Evolutionary conservation across 441 rosid genomes (phyloP), one percentile per base, ranked within the genome.

Genomic region (Breynia disticha): DNA sequence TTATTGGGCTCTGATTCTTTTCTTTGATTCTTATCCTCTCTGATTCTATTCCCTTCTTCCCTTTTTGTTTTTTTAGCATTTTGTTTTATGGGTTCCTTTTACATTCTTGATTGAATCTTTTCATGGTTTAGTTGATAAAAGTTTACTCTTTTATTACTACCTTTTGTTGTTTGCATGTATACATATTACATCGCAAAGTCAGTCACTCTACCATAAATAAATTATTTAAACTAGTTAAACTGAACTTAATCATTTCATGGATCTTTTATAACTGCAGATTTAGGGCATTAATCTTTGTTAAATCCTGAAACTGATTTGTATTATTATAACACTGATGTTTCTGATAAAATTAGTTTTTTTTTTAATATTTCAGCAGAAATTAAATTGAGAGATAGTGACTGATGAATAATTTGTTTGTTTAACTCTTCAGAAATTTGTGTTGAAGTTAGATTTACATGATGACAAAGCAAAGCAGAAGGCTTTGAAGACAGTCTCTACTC

Each of bases 391-490:
- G 44, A 1, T 2, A 11, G 7, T 11, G n/a, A 41, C 13, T 9
- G 44, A 41, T 41, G 15, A 4, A 38, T 50, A 7, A 14, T 21
- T 7, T 18, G 19, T 52, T 57, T 20, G 32, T 16, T 54, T 54
- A 16, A 38, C 28, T 1, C 54, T 69, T 80, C 87, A 91, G 97
- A 91, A 88, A 71, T 53, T 78, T 46, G 90, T 84, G 46, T 28
- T 91, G 69, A 86, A 75, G 66, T 20, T 88, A 84, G 97, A 88
- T 60, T 67, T 91, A 66, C 67, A 67, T 10, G 95, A 91, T 64
- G 85, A 71, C 68, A 88, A 76, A 62, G 91, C 79, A 49, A 91
- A 91, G 75, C 91, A 82, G 58, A 91, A 86, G 82, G 97, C 97
- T 39, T 45, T 88, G 59, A 91, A 76, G 74, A 84, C 84, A 17